These are phyloP conservation scores for Lentithecium fluviatile DNA, from an alignment of 495 filamentous ascomycete species.

Conservation along the genomic window DNA sequence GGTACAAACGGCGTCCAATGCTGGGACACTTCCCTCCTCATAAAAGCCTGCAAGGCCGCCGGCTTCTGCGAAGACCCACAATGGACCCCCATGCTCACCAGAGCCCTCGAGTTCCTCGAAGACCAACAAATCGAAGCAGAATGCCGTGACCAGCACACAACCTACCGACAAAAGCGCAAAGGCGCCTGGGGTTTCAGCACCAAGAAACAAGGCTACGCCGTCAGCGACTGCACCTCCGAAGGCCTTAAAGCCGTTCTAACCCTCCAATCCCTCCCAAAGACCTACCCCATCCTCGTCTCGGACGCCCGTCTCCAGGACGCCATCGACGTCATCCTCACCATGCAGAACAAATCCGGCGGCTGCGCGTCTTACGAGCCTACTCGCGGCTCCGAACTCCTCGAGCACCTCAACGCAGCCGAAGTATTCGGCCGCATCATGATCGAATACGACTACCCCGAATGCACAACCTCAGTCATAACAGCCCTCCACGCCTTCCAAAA, in stretches of 20 bases:
- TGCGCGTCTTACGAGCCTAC: conserved; percentile 87
- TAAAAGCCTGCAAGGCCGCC: conserved; percentile 76
- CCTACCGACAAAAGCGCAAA: conserved; percentile 89
- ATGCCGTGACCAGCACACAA: conserved; percentile 70
- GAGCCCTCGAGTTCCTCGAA: conserved; percentile 83
- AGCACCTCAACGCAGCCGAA: conserved; percentile 89
- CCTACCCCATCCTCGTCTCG: conserved; percentile 72
- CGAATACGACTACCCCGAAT: conserved; percentile 96
- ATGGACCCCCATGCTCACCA: conserved; percentile 79
- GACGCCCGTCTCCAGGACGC: conserved; percentile 77
- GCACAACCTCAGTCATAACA: conserved; percentile 93
- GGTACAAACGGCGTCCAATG: conserved; percentile 95
- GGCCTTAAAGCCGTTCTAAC: conserved; percentile 82
- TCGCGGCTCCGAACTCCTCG: conserved; percentile 72
- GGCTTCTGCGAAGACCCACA: conserved; percentile 74
- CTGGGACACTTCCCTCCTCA: conserved; percentile 91
- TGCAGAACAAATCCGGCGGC: conserved; percentile 86
- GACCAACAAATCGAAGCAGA: conserved; percentile 89
- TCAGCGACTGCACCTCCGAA: conserved; percentile 91
- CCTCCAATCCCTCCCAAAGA: conserved; percentile 72
- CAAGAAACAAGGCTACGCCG: conserved; percentile 87
- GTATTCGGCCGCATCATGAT: conserved; percentile 98
- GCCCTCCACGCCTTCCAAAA: conserved; percentile 78
- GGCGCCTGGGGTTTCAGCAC: conserved; percentile 96
- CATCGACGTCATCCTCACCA: conserved; percentile 84